Percentiles rank a stretch among this genome's conserved stretches.
phyloP scores from a whole-genome alignment of 768 basidiomycete genomes.

The Holtermanniella nyarrowii region DNA sequence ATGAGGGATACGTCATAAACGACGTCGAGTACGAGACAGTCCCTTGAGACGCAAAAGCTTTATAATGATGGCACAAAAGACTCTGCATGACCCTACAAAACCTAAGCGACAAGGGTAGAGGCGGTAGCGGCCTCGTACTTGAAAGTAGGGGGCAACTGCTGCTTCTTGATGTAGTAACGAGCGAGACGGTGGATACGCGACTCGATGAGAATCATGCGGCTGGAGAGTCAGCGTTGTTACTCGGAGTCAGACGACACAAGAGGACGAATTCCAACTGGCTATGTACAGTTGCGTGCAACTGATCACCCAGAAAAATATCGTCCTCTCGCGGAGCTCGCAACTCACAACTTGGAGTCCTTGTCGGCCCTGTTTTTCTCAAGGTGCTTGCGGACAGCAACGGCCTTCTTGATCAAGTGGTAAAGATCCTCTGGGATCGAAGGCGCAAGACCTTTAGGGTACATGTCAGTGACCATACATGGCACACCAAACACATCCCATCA shows the following conservation, averaged over 20 bases:
- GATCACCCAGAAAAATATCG: no score
- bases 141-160: slow-evolving; percentile 95
- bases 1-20: no score
- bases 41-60: no score
- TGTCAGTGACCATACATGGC: neutral
- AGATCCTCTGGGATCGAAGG: slow-evolving; percentile 98
- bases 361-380: slow-evolving; percentile 96
- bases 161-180: slow-evolving; percentile 97
- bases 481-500: no score
- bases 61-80: no score
- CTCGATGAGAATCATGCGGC: slow-evolving; percentile 96
- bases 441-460: slow-evolving; percentile 60
- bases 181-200: slow-evolving; percentile 96
- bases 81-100: no score
- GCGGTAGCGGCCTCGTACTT: slow-evolving; percentile 96
- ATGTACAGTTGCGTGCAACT: no score
- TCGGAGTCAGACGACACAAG: neutral
- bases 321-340: no score
- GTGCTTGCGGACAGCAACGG: slow-evolving; percentile 97
- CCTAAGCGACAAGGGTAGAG: slow-evolving; percentile 49
- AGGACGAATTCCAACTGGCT: neutral
- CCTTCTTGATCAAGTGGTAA: slow-evolving; percentile 99
- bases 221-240: slow-evolving; percentile 40
- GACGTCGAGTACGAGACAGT: no score
- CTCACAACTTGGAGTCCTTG: slow-evolving; percentile 53